phyloP scores from a whole-genome alignment of 1,139 yeast species.

The Hansenula sp. region DNA sequence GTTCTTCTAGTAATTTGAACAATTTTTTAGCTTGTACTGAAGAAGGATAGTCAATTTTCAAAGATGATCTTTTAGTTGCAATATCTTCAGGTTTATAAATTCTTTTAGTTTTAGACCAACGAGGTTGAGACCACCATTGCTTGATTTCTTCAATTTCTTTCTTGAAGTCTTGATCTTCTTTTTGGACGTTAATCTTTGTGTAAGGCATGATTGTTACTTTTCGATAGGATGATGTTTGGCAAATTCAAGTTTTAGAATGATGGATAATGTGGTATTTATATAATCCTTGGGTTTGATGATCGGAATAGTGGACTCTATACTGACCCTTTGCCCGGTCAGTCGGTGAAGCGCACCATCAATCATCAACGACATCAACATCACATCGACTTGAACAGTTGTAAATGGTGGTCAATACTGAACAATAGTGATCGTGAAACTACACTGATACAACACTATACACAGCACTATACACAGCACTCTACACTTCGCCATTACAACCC shows the following conservation, averaged over 20 bases:
- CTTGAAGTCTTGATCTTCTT: constrained; percentile 45
- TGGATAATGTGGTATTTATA: too few species aligned
- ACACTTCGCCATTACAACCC: too few species aligned
- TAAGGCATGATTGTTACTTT: constrained; percentile 9
- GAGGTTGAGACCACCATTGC: constrained; percentile 89
- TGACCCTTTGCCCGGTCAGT: background rate
- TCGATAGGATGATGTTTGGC: too few species aligned
- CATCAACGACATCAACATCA: too few species aligned
- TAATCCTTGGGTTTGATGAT: background rate
- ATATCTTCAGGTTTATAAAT: constrained; percentile 87
- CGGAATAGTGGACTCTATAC: background rate
- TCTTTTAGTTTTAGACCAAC: constrained; percentile 88
- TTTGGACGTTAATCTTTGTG: constrained; percentile 1
- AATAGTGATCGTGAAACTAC: too few species aligned
- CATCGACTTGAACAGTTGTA: too few species aligned
- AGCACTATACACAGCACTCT: too few species aligned
- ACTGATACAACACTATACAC: too few species aligned
- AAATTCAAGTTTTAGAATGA: too few species aligned
- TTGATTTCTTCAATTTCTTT: constrained; percentile 69
- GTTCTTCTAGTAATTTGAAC: constrained; percentile 64
- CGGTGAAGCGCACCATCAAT: too few species aligned
- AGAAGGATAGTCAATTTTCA: constrained; percentile 71
- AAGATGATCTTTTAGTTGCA: constrained; percentile 81
- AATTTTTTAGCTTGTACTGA: constrained; percentile 79
- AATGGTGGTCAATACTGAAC: too few species aligned